Evolutionary conservation across 176 grass and related monocot species (phyloP), one percentile per base, ranked within the genome.

Genomic region (Chrysopogon serrulatus): DNA sequence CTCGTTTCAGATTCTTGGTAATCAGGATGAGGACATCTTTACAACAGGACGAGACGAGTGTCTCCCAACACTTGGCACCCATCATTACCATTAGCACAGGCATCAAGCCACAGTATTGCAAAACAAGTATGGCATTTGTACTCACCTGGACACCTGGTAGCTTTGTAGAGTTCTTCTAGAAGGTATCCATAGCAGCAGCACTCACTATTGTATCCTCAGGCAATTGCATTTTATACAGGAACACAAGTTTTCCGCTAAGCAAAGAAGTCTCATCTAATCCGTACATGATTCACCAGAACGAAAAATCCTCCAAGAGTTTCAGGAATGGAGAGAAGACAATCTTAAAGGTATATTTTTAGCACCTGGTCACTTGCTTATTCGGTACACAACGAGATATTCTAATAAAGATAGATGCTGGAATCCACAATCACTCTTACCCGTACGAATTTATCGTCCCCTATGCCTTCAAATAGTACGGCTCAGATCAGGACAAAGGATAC

Each of bases 371-470:
- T 45, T 68, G 23, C 45, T 74, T 88, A 67, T 30, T 73, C 2
- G 1, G 23, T 54, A 74, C 45, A 74, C 35, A 74, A 79, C 5
- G 21, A 43, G 27, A 88, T 74, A 64, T 88, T 79, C 43, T 6
- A 27, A 26, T 34, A 33, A 61, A 44, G 36, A 84, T 39, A 67
- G 67, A 88, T 79, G 68, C 81, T 48, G 60, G 60, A 80, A 84
- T 88, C 74, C 67, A 73, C 66, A 68, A 57, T 19, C 0, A 37
- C 15, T 34, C 16, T 8, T 14, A 23, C 9, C 19, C 1, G 6
- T 65, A 33, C 31, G 21, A 36, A 35, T 61, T n/a, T 56, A 49
- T 85, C 30, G 3, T 35, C 15, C 16, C 8, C 44, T 77, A 23
- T 63, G 65, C 31, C 44, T 71, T 79, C 10, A 42, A 72, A 59